Base-by-base conservation (phyloP, 129 eudicot species). In the Oenanthe sinensis region DNA sequence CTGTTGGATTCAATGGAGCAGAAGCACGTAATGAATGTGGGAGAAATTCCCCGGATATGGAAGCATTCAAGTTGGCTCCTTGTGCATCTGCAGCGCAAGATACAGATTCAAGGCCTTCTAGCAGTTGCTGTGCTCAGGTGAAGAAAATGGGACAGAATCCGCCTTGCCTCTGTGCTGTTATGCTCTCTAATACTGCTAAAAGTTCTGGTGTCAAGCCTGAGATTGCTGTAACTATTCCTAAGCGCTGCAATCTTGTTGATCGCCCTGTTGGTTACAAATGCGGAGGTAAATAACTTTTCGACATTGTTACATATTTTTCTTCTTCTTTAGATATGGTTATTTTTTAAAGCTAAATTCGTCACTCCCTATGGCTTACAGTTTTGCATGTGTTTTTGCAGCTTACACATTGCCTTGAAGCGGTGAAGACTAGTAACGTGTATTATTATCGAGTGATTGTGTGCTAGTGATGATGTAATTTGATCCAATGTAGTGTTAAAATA, bases 241-340 rank as follows among this genome's bases (percentile, higher is more conserved):
- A 93, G 79, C 93, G 98, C 42, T 93, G 98, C 92, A 91, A 91
- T 81, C 76, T 93, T 10, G 86, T 84, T 74, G 82, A 91, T 63
- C 97, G 98, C 72, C 98, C 98, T 4, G 79, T 93, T 78, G 98
- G 98, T 45, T 93, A 91, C 80, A 85, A 89, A 65, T 93, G 98
- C 79, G 98, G 98, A 81, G 83, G 98, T 93, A 71, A 15, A 87
- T 78, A 48, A 9, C 15, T n/a, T 22, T 58, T 3, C 14, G 26
- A 58, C 33, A 60, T 8, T 60, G 67, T 0, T n/a, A n/a, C 67
- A 58, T 5, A 58, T 7, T 55, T n/a, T 2, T 46, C 37, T 63
- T 26, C 5, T 20, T 4, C 20, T 73, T 45, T 79, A 22, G 12
- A 4, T 12, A 16, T 58, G 24, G 19, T 45, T 28, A 79, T 2